Evolutionary conservation across 805 yeast species (phyloP), one percentile per base, ranked within the genome.

Genomic region (Starmerella stigmatis): DNA sequence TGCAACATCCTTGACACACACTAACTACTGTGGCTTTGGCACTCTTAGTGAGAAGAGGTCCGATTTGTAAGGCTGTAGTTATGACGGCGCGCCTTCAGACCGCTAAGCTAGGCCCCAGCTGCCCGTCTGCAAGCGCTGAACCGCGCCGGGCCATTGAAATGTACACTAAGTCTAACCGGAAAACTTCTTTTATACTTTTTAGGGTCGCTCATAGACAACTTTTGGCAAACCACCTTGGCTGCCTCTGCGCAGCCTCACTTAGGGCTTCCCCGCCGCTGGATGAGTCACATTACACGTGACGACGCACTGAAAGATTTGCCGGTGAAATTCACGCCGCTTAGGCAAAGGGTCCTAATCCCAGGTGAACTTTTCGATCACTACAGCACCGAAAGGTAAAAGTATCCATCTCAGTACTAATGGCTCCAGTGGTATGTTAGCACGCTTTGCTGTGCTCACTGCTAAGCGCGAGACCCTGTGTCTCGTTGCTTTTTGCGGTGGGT

Each of bases 341-440:
- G 15, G 9, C n/a, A 6, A 8, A n/a, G 6, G 6, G 6, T 28
- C 31, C 6, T 8, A 28, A 13, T 13, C 5, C 13, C 31, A 25
- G n/a, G n/a, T 25, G 11, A 25, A 25, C 27, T 34, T 22, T 32
- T 26, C 20, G 19, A 19, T 13, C 19, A 41, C 40, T 28, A 33
- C 30, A 12, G 29, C 33, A 29, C 44, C 22, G 32, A 37, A 36
- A 41, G 49, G 47, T 44, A 44, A 43, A 40, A 41, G 25, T 22
- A 43, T 28, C 16, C n/a, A 25, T 43, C 48, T 26, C 44, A 53
- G 46, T 57, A 59, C 69, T 61, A 75, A 81, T 83, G 94, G 94
- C 94, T 79, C 94, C 94, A 80, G 81, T 79, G 71, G 92, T 82
- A 81, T 72, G 92, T 81, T 62, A 56, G 62, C 60, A 61, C 67